Percentiles rank a stretch among this genome's conserved stretches.
Conservation (phyloP, 768 basidiomycete genomes). For the Serendipita indica region DNA sequence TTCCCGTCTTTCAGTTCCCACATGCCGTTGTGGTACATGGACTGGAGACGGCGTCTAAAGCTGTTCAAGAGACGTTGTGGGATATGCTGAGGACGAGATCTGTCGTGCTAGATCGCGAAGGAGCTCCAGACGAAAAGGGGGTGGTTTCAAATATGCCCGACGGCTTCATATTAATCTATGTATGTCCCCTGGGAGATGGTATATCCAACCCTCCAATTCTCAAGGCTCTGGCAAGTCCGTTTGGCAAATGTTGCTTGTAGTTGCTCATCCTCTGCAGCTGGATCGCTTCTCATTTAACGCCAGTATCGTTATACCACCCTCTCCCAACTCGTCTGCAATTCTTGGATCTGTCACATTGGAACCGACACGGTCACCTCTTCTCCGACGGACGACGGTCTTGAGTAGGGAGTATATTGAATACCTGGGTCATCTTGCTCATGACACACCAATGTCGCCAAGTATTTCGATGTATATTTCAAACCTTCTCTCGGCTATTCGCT, state of each 20-base stretch:
- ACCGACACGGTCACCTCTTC: slow-evolving; percentile 1
- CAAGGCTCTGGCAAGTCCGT: slow-evolving; percentile 42
- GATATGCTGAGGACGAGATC: slow-evolving; percentile 37
- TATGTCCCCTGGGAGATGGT: slow-evolving; percentile 45
- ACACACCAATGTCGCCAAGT: slow-evolving; percentile 34
- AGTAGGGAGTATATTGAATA: slow-evolving; percentile 13
- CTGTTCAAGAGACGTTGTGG: slow-evolving; percentile 44
- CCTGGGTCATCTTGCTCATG: slow-evolving; percentile 13
- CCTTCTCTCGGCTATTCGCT: slow-evolving; percentile 57
- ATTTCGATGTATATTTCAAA: slow-evolving; percentile 56
- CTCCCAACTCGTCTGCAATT: background rate
- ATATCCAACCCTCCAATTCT: slow-evolving; percentile 52
- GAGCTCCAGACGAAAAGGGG: slow-evolving; percentile 20
- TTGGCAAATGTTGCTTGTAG: slow-evolving; percentile 1
- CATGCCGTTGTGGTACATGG: slow-evolving; percentile 53
- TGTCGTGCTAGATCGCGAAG: slow-evolving; percentile 31
- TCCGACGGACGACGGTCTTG: slow-evolving; percentile 8
- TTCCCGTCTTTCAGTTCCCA: slow-evolving; percentile 28
- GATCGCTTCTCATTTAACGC: slow-evolving; percentile 70
- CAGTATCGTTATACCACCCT: slow-evolving; percentile 14
- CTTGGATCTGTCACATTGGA: background rate
- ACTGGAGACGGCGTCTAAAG: slow-evolving; percentile 42
- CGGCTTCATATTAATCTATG: slow-evolving; percentile 56
- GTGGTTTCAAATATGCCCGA: slow-evolving; percentile 45
- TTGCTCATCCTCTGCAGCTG: slow-evolving; percentile 30